Evolutionary conservation across 2,329 filamentous ascomycete genomes (phyloP).

Genomic region (Blumeria hordei): DNA sequence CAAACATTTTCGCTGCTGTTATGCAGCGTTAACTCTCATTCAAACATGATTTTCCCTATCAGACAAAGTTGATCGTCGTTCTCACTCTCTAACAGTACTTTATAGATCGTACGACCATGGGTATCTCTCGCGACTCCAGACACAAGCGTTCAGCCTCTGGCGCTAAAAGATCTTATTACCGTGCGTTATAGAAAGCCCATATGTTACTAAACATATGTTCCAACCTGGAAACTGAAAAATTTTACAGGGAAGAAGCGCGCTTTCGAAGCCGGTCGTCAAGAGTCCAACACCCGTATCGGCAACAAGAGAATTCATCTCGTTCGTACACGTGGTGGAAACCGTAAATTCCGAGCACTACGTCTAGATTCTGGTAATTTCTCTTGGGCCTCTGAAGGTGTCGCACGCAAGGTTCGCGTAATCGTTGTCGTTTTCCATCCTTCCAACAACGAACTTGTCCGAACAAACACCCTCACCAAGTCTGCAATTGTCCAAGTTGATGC

Average conservation of each 20-base stretch:
- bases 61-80: no score
- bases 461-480: constrained; percentile 98
- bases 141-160: constrained; percentile 99
- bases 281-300: constrained; percentile 98
- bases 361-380: constrained; percentile 98
- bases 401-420: constrained; percentile 98
- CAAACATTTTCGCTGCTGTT: no score
- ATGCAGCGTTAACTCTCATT: no score
- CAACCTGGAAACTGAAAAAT: constrained; percentile 36
- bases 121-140: constrained; percentile 99
- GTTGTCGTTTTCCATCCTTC: constrained; percentile 96
- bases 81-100: no score
- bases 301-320: constrained; percentile 90
- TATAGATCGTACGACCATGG: constrained; percentile 40
- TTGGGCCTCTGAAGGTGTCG: constrained; percentile 92
- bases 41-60: no score
- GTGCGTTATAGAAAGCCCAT: constrained; percentile 53
- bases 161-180: constrained; percentile 89
- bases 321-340: constrained; percentile 94
- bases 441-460: constrained; percentile 99
- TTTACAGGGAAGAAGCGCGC: constrained; percentile 72
- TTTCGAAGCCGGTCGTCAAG: constrained; percentile 99
- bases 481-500: constrained; percentile 98
- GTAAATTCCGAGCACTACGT: constrained; percentile 97
- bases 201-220: constrained; percentile 40